These are phyloP conservation scores for Peronosclerospora sorghi DNA, from an alignment of 352 stramenopile genomes.

Conservation along the genomic window DNA sequence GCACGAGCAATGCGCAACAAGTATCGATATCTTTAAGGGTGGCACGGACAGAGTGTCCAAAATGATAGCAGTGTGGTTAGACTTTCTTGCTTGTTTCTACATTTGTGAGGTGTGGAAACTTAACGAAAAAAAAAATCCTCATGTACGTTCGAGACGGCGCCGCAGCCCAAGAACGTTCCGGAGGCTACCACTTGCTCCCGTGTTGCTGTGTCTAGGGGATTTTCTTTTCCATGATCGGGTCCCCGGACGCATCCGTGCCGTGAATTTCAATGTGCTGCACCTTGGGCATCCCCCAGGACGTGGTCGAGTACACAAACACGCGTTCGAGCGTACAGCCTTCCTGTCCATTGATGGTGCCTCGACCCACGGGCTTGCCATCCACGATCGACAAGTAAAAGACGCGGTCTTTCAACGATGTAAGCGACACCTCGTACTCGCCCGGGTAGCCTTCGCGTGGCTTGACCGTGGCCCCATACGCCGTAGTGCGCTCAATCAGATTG, in stretches of 20 bases:
- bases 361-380: conserved; percentile 61
- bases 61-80: too few species aligned
- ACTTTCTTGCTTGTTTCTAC: too few species aligned
- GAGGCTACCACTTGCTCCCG: too few species aligned
- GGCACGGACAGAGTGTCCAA: too few species aligned
- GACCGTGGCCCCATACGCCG: conserved; percentile 65
- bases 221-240: conserved; percentile 79
- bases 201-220: conserved; percentile 47
- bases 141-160: too few species aligned
- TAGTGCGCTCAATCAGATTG: conserved; percentile 83
- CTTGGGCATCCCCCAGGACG: conserved; percentile 81
- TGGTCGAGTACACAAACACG: conserved; percentile 79
- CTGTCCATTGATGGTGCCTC: conserved; percentile 63
- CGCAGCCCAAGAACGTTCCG: too few species aligned
- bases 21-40: too few species aligned
- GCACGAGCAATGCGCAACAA: too few species aligned
- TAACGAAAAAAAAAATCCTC: too few species aligned
- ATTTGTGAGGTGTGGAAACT: too few species aligned
- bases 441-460: conserved; percentile 57
- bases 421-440: conserved; percentile 58
- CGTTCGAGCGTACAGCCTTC: conserved; percentile 61
- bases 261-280: conserved; percentile 85
- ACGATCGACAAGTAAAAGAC: conserved; percentile 62
- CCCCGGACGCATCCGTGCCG: conserved; percentile 51
- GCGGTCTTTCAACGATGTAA: conserved; percentile 81